These are phyloP conservation scores for Juncus effusus DNA, from an alignment of 176 grass and related monocot species.

Conservation along the genomic window DNA sequence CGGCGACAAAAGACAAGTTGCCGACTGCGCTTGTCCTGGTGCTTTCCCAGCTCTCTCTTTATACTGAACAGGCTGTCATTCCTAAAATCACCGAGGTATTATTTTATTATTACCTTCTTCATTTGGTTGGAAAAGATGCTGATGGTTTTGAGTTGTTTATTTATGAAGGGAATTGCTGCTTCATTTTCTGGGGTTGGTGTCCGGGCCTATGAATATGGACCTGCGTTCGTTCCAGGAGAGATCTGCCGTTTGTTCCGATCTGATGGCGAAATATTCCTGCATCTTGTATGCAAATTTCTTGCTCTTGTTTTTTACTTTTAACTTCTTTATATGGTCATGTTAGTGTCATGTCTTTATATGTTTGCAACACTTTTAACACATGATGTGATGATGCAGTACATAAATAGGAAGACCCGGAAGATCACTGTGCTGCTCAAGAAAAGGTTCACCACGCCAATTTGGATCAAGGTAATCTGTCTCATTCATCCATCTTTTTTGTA, in stretches of 20 bases:
- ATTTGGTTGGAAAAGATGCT: constrained; percentile 7
- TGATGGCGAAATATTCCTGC: constrained; percentile 77
- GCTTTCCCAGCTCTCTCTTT: constrained; percentile 85
- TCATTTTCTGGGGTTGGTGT: constrained; percentile 82
- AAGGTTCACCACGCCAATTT: constrained; percentile 87
- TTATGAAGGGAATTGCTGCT: constrained; percentile 73
- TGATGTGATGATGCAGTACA: constrained; percentile 55
- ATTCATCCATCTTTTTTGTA: constrained; percentile 23
- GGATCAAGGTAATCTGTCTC: constrained; percentile 71
- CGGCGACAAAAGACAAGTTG: constrained; percentile 48
- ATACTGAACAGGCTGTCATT: constrained; percentile 81
- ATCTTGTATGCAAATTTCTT: constrained; percentile 62
- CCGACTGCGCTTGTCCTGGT: constrained; percentile 64
- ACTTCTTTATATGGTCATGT: constrained; percentile 14
- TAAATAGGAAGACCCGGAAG: constrained; percentile 95
- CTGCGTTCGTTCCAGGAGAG: constrained; percentile 94
- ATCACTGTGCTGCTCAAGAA: constrained; percentile 88
- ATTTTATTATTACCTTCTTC: constrained; percentile 21
- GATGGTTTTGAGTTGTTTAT: constrained; percentile 28
- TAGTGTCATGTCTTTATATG: not conserved
- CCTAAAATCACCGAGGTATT: constrained; percentile 93
- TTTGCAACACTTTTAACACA: too few species aligned
- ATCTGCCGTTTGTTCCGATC: constrained; percentile 92
- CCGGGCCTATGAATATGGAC: constrained; percentile 74
- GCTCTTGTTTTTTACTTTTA: constrained; percentile 26